These are phyloP conservation scores for Xylariaceae sp. DNA, from an alignment of 2,329 filamentous ascomycete genomes.

Conservation along the genomic window DNA sequence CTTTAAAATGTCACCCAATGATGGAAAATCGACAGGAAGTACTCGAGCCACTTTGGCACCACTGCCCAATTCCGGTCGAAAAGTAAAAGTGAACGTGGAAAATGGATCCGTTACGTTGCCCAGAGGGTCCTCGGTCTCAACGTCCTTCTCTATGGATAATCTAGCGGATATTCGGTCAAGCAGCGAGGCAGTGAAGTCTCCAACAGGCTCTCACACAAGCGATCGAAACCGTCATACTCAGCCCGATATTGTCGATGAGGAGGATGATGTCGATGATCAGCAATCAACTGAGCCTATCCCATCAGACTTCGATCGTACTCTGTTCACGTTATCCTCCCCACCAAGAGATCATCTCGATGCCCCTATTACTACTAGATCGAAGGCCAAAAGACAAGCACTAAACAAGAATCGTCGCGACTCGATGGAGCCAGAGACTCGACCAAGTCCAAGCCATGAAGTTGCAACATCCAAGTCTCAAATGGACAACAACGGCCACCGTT, in stretches of 20 bases:
- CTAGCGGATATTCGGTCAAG: neutral
- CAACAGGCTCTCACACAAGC: neutral
- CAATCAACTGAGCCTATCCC: conserved; percentile 13
- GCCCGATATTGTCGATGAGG: neutral
- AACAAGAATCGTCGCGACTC: neutral
- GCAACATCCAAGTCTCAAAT: neutral
- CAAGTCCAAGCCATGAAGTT: neutral
- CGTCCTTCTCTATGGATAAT: neutral
- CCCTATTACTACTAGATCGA: conserved; percentile 2
- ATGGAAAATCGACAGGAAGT: neutral
- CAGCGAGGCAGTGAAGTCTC: neutral
- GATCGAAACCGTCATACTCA: neutral
- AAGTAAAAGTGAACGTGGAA: neutral
- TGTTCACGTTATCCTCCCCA: conserved; percentile 1
- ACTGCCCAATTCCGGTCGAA: neutral
- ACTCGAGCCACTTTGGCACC: neutral
- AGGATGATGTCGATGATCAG: conserved; percentile 5
- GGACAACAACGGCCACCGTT: neutral
- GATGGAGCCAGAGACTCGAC: neutral
- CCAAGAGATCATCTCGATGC: neutral
- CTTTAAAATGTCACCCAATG: neutral
- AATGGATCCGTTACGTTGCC: neutral
- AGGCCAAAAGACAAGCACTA: conserved; percentile 1
- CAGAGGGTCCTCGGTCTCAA: conserved; percentile 1
- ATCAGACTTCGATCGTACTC: conserved; percentile 1